Evolutionary conservation across 371 early-diverging fungal species (phyloP).

Genomic region (Mortierella sp.): DNA sequence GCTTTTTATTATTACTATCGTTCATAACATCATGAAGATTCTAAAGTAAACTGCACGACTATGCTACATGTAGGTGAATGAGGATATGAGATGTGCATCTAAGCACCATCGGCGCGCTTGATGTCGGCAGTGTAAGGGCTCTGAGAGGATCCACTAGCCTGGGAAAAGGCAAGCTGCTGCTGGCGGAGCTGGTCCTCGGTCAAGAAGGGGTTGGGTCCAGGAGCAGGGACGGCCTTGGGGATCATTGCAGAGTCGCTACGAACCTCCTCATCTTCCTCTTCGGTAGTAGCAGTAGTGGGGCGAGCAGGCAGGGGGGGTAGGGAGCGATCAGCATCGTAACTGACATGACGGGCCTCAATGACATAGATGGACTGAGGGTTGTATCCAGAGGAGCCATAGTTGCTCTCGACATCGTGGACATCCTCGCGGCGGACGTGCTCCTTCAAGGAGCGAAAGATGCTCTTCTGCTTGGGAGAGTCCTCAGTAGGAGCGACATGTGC

Average conservation of each 20-base stretch:
- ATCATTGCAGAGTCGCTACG: constrained; percentile 4
- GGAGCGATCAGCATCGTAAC: neutral
- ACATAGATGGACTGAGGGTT: neutral
- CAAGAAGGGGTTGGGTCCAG: constrained; percentile 5
- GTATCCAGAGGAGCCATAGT: constrained; percentile 3
- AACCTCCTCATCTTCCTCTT: constrained; percentile 1
- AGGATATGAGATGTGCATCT: neutral
- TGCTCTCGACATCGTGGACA: neutral
- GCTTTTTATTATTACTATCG: neutral
- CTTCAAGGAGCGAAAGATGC: constrained; percentile 5
- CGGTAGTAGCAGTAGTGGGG: neutral
- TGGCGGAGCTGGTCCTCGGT: neutral
- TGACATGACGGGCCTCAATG: neutral
- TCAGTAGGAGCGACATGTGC: neutral
- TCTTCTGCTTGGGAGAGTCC: neutral
- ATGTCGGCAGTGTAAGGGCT: neutral
- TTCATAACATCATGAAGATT: neutral
- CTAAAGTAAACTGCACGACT: neutral
- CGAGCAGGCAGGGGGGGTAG: neutral
- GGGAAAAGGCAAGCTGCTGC: neutral
- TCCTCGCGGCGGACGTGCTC: constrained; percentile 2
- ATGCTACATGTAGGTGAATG: neutral
- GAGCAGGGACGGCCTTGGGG: neutral
- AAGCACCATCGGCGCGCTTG: neutral
- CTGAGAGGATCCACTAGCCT: neutral